Conservation (phyloP, 768 basidiomycete species). For the Lactarius evosmus region DNA sequence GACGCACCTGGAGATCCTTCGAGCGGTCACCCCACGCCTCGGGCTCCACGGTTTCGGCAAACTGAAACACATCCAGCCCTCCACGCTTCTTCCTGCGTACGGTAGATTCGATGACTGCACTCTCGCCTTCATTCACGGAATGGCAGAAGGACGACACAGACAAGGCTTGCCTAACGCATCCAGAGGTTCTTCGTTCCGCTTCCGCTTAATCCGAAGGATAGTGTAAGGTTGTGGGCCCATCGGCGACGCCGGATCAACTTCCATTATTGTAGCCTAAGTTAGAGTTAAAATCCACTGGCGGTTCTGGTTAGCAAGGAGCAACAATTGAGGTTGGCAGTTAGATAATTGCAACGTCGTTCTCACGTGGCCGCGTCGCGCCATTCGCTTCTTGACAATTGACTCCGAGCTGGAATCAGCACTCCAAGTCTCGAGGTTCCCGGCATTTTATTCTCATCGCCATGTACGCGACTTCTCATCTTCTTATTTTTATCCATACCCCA, state of each 20-base stretch:
- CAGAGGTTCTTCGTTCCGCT: conserved; percentile 76
- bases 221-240: conserved; percentile 48
- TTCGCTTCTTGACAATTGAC: no score
- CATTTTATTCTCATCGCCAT: no score
- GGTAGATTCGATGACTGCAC: conserved; percentile 59
- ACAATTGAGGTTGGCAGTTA: neutral
- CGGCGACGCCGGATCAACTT: conserved; percentile 22
- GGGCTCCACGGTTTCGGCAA: conserved; percentile 74
- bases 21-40: conserved; percentile 63
- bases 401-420: no score
- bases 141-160: conserved; percentile 14
- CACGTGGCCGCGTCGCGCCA: neutral
- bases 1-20: conserved; percentile 59
- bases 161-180: conserved; percentile 66
- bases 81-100: conserved; percentile 53
- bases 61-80: conserved; percentile 65
- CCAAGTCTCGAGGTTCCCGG: no score
- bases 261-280: conserved; percentile 2
- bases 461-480: no score
- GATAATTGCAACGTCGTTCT: neutral
- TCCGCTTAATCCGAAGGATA: conserved; percentile 78
- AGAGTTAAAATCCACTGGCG: neutral
- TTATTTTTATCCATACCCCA: no score
- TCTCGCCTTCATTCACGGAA: neutral
- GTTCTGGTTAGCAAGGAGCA: neutral